Evolutionary conservation across 2,329 filamentous ascomycete species (phyloP), one percentile per base, ranked within the genome.

Genomic region (Exophiala xenobiotica): DNA sequence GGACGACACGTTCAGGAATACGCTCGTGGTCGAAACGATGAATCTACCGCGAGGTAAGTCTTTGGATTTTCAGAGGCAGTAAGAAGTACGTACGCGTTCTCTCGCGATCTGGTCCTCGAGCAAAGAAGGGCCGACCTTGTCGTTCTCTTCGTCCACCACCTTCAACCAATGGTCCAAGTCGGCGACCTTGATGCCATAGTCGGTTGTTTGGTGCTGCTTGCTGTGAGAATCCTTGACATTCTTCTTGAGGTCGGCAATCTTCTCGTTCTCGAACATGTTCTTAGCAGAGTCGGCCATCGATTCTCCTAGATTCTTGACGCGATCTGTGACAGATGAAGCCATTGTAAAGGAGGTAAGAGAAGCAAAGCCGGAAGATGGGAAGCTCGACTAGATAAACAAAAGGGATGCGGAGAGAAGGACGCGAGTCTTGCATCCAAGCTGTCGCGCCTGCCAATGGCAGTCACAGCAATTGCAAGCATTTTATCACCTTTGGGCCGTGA

Each of bases 91-190:
- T 67, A 86, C 86, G 78, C 88, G 90, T 67, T 93, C 88, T 9
- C 88, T 77, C 0, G 71, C 82, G 62, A 88, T 83, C 7, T 79
- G 75, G 58, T 93, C 88, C 64, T 93, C 88, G 2, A 93, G 67
- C 0, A 91, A 72, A 62, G 69, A 67, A 0, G 88, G 86, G 0
- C 88, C 88, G 1, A 77, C 82, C 49, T 82, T 74, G 40, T 87
- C 37, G 39, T 44, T 52, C 48, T 56, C 78, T 2, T 82, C 76
- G 27, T 72, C 82, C 20, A 74, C 78, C 4, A 85, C 77, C 46
- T 80, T 82, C 47, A 95, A 74, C 88, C 88, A 93, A 65, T 90
- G 79, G 63, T 95, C 90, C 1, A 85, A 85, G 62, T 86, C 86
- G 35, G 74, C 72, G 63, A 90, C 79, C 68, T 85, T 88, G 22